Conservation (phyloP, 192 early-diverging fungal species). For the Entrophospora sp. region DNA sequence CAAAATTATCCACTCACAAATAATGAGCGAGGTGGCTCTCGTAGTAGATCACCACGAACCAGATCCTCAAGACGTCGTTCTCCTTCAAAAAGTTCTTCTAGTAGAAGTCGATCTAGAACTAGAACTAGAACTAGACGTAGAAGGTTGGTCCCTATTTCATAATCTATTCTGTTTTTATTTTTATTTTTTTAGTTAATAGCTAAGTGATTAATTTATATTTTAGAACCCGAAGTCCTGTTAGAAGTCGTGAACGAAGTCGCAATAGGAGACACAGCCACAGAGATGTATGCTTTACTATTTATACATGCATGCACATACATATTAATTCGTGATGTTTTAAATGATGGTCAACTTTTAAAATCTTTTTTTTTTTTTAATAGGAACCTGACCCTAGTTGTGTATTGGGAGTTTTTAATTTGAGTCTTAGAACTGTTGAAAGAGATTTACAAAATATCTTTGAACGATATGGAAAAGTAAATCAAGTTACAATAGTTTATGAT, state of each 20-base stretch:
- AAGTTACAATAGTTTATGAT: constrained; percentile 55
- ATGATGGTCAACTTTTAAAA: too few relatives aligned
- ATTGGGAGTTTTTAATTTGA: constrained; percentile 65
- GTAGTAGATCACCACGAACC: too few relatives aligned
- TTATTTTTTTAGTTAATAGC: too few relatives aligned
- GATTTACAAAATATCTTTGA: constrained; percentile 53
- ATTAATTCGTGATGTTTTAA: too few relatives aligned
- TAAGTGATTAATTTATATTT: too few relatives aligned
- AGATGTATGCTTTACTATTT: neutral
- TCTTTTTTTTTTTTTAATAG: neutral
- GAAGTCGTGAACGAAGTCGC: constrained; percentile 21
- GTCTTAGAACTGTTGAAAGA: constrained; percentile 43
- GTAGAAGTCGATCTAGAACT: constrained; percentile 14
- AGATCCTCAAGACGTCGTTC: constrained; percentile 22
- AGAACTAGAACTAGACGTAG: neutral
- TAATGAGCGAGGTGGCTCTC: too few relatives aligned
- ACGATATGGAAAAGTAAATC: constrained; percentile 47
- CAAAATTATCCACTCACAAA: too few relatives aligned
- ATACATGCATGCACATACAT: too few relatives aligned
- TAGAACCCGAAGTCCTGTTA: neutral
- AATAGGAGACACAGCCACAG: constrained; percentile 6
- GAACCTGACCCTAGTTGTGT: constrained; percentile 41
- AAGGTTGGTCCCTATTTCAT: too few relatives aligned
- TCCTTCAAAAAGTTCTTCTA: constrained; percentile 7
- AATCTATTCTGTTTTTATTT: too few relatives aligned